phyloP scores from a whole-genome alignment of 2,329 filamentous ascomycete species.

The Malbranchea cinnamomea region DNA sequence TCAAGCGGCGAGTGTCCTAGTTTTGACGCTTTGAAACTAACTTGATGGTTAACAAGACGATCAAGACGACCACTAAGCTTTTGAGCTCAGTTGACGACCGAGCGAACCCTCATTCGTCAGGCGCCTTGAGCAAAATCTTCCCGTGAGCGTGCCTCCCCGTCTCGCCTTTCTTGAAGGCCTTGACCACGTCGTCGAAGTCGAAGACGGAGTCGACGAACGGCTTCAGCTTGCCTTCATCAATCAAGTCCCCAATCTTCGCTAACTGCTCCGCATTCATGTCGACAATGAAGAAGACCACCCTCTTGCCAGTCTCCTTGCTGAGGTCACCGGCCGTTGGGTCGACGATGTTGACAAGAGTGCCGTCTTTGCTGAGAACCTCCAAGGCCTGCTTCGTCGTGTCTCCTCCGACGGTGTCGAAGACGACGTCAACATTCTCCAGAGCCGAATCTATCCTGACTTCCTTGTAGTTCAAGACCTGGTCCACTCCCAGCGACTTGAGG shows the following conservation, averaged over 20 bases:
- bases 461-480: constrained; percentile 28
- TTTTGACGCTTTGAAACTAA: no score
- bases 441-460: constrained; percentile 17
- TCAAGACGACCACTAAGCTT: no score
- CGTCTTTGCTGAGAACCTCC: constrained; percentile 24
- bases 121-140: constrained; percentile 27
- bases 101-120: no score
- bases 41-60: no score
- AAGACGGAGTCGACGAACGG: constrained; percentile 29
- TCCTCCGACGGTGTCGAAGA: constrained; percentile 32
- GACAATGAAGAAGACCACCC: constrained; percentile 28
- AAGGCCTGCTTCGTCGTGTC: constrained; percentile 28
- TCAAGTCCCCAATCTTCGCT: constrained; percentile 22
- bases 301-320: not conserved
- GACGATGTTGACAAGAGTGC: constrained; percentile 26
- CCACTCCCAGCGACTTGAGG: constrained; percentile 27
- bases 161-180: constrained; percentile 26
- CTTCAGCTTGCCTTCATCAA: constrained; percentile 24
- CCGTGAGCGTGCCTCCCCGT: constrained; percentile 28
- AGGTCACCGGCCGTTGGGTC: constrained; percentile 19
- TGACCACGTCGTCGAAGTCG: constrained; percentile 24
- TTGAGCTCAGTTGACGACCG: no score
- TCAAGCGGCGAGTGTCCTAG: no score
- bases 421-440: constrained; percentile 25
- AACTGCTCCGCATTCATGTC: constrained; percentile 23